Conservation (phyloP, 345 rosid genomes). For the Excoecaria cochinchinensis region DNA sequence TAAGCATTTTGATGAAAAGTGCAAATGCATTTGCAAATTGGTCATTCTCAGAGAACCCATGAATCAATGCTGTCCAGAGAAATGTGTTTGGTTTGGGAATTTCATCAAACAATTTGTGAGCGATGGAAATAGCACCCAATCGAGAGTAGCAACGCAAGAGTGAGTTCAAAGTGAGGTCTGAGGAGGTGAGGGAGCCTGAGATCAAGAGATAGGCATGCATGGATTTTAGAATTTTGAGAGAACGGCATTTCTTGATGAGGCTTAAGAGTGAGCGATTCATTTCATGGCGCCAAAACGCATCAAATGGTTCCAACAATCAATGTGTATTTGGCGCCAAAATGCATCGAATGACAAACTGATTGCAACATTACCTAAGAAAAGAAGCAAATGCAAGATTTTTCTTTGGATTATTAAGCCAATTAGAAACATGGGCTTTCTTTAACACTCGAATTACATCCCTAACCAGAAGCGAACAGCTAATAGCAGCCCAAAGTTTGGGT, state of each 20-base stretch:
- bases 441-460: no score
- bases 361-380: no score
- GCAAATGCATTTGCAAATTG: conserved; percentile 2
- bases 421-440: no score
- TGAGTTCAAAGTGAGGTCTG: conserved; percentile 22
- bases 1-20: neutral
- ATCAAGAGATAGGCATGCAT: conserved; percentile 10
- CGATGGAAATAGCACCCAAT: conserved; percentile 18
- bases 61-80: conserved; percentile 34
- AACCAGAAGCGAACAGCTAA: no score
- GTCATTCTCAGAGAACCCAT: conserved; percentile 27
- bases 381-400: no score
- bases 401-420: no score
- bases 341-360: no score
- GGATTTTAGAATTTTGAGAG: conserved; percentile 2
- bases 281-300: conserved; percentile 7
- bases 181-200: conserved; percentile 7
- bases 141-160: conserved; percentile 9
- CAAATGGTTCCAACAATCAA: neutral
- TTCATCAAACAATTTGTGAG: conserved; percentile 32
- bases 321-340: conserved; percentile 14
- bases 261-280: conserved; percentile 6
- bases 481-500: no score
- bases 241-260: conserved; percentile 3
- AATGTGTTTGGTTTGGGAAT: conserved; percentile 36